Conservation (phyloP, 139 green algal genomes). For the Volvox reticuliferus region DNA sequence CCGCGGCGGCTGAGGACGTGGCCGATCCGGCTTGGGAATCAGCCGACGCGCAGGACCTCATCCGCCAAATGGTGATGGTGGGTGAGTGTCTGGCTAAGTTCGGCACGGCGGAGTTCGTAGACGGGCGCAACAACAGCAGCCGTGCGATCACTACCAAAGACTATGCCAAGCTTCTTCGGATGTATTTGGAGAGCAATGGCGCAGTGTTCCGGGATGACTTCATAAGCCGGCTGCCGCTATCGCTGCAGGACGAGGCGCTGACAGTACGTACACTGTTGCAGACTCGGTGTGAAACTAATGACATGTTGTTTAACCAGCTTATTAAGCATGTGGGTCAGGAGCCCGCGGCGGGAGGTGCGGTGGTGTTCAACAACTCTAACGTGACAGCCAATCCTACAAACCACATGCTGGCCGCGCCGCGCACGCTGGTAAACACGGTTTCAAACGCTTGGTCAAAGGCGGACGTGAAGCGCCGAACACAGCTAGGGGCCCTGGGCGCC, state of each 20-base stretch:
- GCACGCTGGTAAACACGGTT: constrained; percentile 42
- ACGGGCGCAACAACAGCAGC: constrained; percentile 49
- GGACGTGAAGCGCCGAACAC: constrained; percentile 27
- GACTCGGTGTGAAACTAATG: constrained; percentile 55
- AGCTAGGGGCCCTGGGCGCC: constrained; percentile 34
- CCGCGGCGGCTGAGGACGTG: neutral
- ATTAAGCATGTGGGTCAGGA: constrained; percentile 55
- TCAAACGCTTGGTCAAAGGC: constrained; percentile 48
- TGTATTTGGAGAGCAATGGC: constrained; percentile 36
- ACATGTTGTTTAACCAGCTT: constrained; percentile 51
- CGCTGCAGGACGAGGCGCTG: constrained; percentile 49
- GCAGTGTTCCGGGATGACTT: constrained; percentile 49
- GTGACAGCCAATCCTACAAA: constrained; percentile 52
- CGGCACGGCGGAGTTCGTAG: constrained; percentile 47
- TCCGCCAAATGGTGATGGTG: constrained; percentile 35
- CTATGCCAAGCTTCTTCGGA: constrained; percentile 55
- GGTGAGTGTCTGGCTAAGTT: constrained; percentile 56
- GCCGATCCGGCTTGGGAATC: constrained; percentile 17
- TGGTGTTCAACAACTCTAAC: constrained; percentile 52
- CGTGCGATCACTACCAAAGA: constrained; percentile 60
- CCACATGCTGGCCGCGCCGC: constrained; percentile 44
- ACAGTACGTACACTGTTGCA: constrained; percentile 50
- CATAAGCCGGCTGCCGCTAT: constrained; percentile 45
- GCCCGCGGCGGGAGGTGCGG: constrained; percentile 6
- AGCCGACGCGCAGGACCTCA: constrained; percentile 25